phyloP scores from a whole-genome alignment of 768 basidiomycete genomes.

The Suillus lakei region DNA sequence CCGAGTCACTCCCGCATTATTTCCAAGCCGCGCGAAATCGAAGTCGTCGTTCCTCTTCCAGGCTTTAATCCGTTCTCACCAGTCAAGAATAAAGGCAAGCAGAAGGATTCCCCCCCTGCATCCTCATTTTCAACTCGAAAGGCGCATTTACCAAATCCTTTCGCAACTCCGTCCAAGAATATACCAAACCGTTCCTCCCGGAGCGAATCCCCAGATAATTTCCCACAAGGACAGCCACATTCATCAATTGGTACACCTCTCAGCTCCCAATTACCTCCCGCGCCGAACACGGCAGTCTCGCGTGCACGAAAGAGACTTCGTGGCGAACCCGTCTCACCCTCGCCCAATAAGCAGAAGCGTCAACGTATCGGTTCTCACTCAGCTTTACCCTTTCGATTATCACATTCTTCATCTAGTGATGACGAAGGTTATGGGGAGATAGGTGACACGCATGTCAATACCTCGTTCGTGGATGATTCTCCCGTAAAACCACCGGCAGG shows the following conservation, averaged over 20 bases:
- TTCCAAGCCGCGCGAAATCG: slow-evolving; percentile 55
- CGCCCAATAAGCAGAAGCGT: slow-evolving; percentile 78
- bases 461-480: slow-evolving; percentile 70
- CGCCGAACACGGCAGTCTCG: slow-evolving; percentile 51
- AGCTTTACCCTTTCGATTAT: slow-evolving; percentile 41
- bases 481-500: slow-evolving; percentile 65
- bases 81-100: slow-evolving; percentile 63
- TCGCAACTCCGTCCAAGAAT: slow-evolving; percentile 47
- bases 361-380: slow-evolving; percentile 55
- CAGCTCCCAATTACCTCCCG: slow-evolving; percentile 24
- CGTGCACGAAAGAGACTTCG: slow-evolving; percentile 82
- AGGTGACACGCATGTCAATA: slow-evolving; percentile 34
- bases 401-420: slow-evolving; percentile 37
- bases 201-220: slow-evolving; percentile 45
- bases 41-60: slow-evolving; percentile 54
- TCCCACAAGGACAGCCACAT: slow-evolving; percentile 38
- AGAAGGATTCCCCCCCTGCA: slow-evolving; percentile 30
- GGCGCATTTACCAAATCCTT: slow-evolving; percentile 42
- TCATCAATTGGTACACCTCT: slow-evolving; percentile 21
- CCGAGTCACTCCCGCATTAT: slow-evolving; percentile 35
- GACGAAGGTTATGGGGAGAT: slow-evolving; percentile 39
- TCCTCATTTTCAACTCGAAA: slow-evolving; percentile 24
- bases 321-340: slow-evolving; percentile 83
- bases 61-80: slow-evolving; percentile 84
- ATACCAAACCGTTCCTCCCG: slow-evolving; percentile 32